Evolutionary conservation across 176 grass and related monocot species (phyloP).

Genomic region (Eleusine coracana): DNA sequence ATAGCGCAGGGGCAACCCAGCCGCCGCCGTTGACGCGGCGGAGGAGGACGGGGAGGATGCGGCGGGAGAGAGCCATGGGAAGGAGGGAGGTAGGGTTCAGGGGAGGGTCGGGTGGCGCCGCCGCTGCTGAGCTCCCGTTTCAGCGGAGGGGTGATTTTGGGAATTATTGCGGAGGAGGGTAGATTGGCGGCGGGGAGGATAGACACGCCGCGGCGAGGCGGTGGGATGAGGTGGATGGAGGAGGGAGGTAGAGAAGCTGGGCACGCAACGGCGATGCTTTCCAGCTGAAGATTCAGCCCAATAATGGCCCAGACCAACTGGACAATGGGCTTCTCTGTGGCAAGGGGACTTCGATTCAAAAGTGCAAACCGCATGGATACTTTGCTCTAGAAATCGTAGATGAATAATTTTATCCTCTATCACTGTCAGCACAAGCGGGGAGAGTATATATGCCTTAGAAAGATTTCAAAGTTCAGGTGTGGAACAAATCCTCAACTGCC

Average conservation of each 20-base stretch:
- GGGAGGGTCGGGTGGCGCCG: conserved; percentile 18
- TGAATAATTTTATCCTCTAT: no score
- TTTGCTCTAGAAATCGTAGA: no score
- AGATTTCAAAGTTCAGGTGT: no score
- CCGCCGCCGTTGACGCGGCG: conserved; percentile 12
- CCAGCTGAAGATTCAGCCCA: not conserved
- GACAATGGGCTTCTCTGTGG: not conserved
- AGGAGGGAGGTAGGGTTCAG: conserved; percentile 34
- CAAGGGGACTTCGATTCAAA: no score
- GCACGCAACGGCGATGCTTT: conserved; percentile 14
- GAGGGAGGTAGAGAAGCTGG: not conserved
- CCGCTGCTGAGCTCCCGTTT: conserved; percentile 36
- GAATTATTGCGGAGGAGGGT: not conserved
- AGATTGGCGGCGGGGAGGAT: not conserved
- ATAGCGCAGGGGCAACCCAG: not conserved
- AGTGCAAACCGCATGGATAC: no score
- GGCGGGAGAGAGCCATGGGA: conserved; percentile 55
- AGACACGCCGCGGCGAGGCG: conserved; percentile 1
- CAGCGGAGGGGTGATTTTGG: conserved; percentile 39
- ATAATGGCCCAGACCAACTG: not conserved
- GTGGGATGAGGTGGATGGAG: not conserved
- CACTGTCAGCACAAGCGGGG: no score
- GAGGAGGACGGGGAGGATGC: conserved; percentile 56
- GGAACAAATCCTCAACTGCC: no score
- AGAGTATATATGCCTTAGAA: no score